phyloP scores from a whole-genome alignment of 805 yeast species.

The Cyberlindnera mycetangii region DNA sequence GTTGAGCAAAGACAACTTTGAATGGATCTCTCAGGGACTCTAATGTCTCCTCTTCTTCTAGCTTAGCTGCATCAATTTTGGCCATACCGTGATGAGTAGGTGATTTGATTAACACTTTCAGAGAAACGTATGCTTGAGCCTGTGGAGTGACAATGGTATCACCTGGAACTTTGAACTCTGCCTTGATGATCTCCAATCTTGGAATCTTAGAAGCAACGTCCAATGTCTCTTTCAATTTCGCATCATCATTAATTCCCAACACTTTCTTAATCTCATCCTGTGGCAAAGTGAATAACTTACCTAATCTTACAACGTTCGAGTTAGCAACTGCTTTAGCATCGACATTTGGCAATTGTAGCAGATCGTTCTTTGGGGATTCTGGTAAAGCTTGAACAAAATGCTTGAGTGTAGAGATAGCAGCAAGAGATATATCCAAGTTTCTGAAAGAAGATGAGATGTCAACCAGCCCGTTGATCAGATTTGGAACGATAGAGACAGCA shows the following conservation, averaged over 20 bases:
- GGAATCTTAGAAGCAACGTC: conserved; percentile 67
- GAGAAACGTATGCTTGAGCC: conserved; percentile 68
- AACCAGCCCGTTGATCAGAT: conserved; percentile 64
- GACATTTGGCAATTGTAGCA: conserved; percentile 80
- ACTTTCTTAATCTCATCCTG: conserved; percentile 51
- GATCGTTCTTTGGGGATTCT: conserved; percentile 53
- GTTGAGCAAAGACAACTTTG: conserved; percentile 60
- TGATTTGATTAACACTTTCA: conserved; percentile 75
- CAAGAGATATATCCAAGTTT: conserved; percentile 58
- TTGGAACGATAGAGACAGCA: conserved; percentile 61
- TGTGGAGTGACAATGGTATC: conserved; percentile 69
- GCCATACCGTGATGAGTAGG: conserved; percentile 52
- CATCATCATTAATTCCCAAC: conserved; percentile 47
- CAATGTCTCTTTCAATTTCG: conserved; percentile 46
- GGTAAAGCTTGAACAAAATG: conserved; percentile 73
- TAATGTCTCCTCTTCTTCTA: conserved; percentile 57
- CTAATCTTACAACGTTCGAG: conserved; percentile 55
- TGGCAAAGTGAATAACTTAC: conserved; percentile 63
- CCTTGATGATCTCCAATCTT: conserved; percentile 57
- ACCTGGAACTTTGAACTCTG: conserved; percentile 84
- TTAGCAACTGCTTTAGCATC: conserved; percentile 40
- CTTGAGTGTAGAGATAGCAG: conserved; percentile 65
- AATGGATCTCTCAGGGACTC: conserved; percentile 74
- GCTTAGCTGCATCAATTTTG: conserved; percentile 30
- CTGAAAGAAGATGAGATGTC: conserved; percentile 83